These are phyloP conservation scores for Ogataea allantospora DNA, from an alignment of 805 yeast genomes.

Conservation along the genomic window DNA sequence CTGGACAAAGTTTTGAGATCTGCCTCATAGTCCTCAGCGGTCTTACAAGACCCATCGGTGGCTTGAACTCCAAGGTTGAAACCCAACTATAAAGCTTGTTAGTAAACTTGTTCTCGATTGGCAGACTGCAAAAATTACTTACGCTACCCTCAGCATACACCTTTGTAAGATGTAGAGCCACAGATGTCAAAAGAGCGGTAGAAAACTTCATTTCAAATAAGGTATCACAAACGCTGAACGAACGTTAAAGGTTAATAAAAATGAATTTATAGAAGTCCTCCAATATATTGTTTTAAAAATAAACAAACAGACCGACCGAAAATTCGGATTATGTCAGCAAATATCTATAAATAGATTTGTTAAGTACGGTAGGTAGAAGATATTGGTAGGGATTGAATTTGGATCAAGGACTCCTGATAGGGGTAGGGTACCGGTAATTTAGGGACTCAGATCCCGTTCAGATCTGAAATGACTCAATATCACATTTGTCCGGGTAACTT, in stretches of 20 bases:
- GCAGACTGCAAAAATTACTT: slow-evolving; percentile 1
- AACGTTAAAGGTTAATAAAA: slow-evolving; percentile 6
- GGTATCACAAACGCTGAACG: slow-evolving; percentile 6
- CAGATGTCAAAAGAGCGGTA: slow-evolving; percentile 22
- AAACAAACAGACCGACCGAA: slow-evolving; percentile 3
- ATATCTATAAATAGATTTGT: slow-evolving; percentile 6
- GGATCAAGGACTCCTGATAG: too few relatives aligned
- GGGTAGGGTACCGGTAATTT: too few relatives aligned
- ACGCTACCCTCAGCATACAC: slow-evolving; percentile 27
- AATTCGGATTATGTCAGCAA: slow-evolving; percentile 4
- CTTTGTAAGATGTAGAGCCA: slow-evolving; percentile 21
- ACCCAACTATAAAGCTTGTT: slow-evolving; percentile 44
- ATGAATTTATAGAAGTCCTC: slow-evolving; percentile 3
- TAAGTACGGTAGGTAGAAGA: too few relatives aligned
- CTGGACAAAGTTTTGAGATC: slow-evolving; percentile 62
- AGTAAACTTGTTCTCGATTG: background rate
- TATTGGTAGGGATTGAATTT: background rate
- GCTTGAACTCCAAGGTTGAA: slow-evolving; percentile 85
- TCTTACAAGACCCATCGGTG: slow-evolving; percentile 73
- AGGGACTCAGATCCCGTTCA: background rate
- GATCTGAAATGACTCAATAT: background rate
- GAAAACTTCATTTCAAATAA: slow-evolving; percentile 29
- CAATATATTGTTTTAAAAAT: slow-evolving; percentile 6
- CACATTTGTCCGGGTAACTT: slow-evolving; percentile 5
- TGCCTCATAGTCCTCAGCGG: slow-evolving; percentile 61